Evolutionary conservation across 257 asterid genomes (phyloP).

Genomic region (Ilex aquifolium): DNA sequence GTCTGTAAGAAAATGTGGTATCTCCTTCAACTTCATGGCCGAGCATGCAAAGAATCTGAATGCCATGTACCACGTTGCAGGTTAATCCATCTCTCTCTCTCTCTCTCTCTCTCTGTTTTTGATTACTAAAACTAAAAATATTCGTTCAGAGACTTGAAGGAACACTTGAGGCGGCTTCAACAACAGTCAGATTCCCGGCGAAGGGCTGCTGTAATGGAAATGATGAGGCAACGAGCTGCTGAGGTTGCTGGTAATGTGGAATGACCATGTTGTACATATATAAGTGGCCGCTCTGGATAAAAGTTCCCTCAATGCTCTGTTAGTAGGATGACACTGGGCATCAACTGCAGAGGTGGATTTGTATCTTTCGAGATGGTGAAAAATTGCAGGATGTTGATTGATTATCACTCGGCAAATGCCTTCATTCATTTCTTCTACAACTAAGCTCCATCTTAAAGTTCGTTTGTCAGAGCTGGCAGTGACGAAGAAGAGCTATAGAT

Average conservation of each 20-base stretch:
- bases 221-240: conserved; percentile 37
- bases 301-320: background rate
- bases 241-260: conserved; percentile 10
- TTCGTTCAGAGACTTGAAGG: conserved; percentile 50
- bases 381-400: background rate
- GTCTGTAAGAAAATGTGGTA: conserved; percentile 98
- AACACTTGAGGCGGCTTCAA: conserved; percentile 53
- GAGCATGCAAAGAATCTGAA: conserved; percentile 87
- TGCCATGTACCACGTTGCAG: conserved; percentile 99
- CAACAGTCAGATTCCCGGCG: conserved; percentile 66
- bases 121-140: background rate
- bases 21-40: conserved; percentile 96
- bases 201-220: conserved; percentile 64
- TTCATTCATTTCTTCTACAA: background rate
- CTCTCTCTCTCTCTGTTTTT: background rate
- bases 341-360: background rate
- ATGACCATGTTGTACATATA: background rate
- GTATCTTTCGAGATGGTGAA: background rate
- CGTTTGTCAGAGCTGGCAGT: background rate
- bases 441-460: background rate
- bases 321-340: background rate
- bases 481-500: background rate
- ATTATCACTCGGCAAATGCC: background rate
- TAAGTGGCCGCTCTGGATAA: background rate
- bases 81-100: conserved; percentile 31